phyloP scores from a whole-genome alignment of 257 asterid genomes.

The Penstemon barbatus region DNA sequence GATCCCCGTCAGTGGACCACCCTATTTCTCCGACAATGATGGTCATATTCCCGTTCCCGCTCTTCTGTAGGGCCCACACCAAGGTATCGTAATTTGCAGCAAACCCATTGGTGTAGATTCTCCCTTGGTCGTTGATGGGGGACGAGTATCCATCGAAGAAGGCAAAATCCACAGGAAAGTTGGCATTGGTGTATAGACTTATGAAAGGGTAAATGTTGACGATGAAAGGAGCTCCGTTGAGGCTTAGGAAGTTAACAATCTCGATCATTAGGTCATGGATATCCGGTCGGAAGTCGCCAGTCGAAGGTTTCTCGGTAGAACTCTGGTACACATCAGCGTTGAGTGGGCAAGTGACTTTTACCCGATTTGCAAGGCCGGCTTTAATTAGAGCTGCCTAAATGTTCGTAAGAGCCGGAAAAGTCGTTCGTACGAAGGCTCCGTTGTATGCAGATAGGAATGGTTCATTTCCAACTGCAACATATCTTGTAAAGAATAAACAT shows the following conservation, averaged over 20 bases:
- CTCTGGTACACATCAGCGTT: slow-evolving; percentile 80
- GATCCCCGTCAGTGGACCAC: slow-evolving; percentile 80
- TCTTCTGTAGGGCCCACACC: slow-evolving; percentile 60
- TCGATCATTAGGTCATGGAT: slow-evolving; percentile 50
- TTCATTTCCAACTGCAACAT: slow-evolving; percentile 86
- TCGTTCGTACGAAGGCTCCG: slow-evolving; percentile 53
- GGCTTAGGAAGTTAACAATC: slow-evolving; percentile 55
- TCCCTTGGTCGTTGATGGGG: slow-evolving; percentile 60
- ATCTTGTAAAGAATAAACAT: slow-evolving; percentile 38
- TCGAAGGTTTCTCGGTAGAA: slow-evolving; percentile 50
- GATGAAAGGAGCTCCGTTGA: slow-evolving; percentile 61
- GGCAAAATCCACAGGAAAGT: slow-evolving; percentile 73
- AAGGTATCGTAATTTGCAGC: slow-evolving; percentile 78
- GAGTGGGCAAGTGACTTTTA: slow-evolving; percentile 62
- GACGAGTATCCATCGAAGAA: slow-evolving; percentile 62
- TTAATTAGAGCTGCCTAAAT: slow-evolving; percentile 76
- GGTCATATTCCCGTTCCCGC: slow-evolving; percentile 54
- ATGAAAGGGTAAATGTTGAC: slow-evolving; percentile 82
- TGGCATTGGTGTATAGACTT: slow-evolving; percentile 63
- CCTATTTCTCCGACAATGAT: slow-evolving; percentile 74
- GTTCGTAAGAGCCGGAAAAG: slow-evolving; percentile 63
- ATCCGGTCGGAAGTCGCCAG: slow-evolving; percentile 67
- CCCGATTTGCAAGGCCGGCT: slow-evolving; percentile 67
- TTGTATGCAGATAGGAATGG: slow-evolving; percentile 59
- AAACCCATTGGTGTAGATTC: slow-evolving; percentile 57